These are phyloP conservation scores for Eleusine coracana DNA, from an alignment of 176 grass and related monocot species.

Conservation along the genomic window DNA sequence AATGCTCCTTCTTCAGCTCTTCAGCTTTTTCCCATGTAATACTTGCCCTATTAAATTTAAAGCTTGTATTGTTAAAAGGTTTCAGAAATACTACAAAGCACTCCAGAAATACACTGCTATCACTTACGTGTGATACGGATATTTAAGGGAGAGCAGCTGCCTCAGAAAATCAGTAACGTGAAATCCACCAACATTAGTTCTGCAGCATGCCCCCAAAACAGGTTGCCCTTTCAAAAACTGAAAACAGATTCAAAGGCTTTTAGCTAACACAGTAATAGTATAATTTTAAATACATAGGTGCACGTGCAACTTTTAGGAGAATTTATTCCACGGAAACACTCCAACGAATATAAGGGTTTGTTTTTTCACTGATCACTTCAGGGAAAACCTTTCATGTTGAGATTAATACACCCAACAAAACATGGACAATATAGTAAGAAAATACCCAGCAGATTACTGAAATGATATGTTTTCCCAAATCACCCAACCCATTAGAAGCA, in stretches of 20 bases:
- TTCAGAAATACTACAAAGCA: conserved; percentile 27
- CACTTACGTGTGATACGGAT: conserved; percentile 86
- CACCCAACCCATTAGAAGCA: conserved; percentile 20
- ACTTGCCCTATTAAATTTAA: conserved; percentile 67
- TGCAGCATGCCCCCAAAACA: conserved; percentile 76
- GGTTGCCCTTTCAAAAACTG: conserved; percentile 94
- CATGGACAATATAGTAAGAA: not conserved
- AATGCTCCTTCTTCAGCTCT: conserved; percentile 95
- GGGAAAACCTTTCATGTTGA: conserved; percentile 3
- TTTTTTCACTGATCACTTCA: not conserved
- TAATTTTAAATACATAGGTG: conserved; percentile 37
- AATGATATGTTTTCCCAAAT: not conserved
- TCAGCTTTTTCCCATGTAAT: conserved; percentile 95
- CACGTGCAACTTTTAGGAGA: not conserved
- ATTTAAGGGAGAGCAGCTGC: conserved; percentile 96
- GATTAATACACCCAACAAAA: not conserved
- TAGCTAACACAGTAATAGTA: conserved; percentile 4
- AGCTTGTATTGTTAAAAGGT: conserved; percentile 22
- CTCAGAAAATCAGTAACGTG: conserved; percentile 95
- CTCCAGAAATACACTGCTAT: conserved; percentile 39
- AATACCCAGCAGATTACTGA: conserved; percentile 3
- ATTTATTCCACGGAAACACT: conserved; percentile 8
- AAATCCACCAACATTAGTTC: conserved; percentile 88
- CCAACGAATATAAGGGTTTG: not conserved
- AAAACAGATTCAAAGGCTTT: conserved; percentile 40